These are phyloP conservation scores for Escovopsis weberi DNA, from an alignment of 2,329 filamentous ascomycete species.

Conservation along the genomic window DNA sequence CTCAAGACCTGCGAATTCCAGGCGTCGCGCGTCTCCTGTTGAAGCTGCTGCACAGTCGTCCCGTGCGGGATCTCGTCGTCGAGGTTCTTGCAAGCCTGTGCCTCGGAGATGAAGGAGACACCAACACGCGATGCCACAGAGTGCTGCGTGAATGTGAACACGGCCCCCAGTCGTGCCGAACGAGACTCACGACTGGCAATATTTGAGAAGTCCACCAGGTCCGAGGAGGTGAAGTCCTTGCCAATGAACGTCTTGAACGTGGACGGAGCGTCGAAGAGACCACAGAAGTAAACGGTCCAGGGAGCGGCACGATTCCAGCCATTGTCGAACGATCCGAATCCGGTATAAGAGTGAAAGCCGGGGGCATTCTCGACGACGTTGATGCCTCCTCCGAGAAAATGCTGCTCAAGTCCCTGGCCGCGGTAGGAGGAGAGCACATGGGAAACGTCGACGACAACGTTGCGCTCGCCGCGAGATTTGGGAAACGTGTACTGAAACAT, in stretches of 20 bases:
- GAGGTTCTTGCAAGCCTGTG: slow-evolving; percentile 44
- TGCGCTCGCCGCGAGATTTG: background rate
- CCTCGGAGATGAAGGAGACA: slow-evolving; percentile 50
- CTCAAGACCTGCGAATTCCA: slow-evolving; percentile 51
- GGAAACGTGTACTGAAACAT: slow-evolving; percentile 49
- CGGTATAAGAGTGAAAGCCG: slow-evolving; percentile 34
- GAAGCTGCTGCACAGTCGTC: slow-evolving; percentile 28
- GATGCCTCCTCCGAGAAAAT: slow-evolving; percentile 46
- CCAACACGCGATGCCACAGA: slow-evolving; percentile 44
- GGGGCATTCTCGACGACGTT: slow-evolving; percentile 27
- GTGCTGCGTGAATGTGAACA: slow-evolving; percentile 38
- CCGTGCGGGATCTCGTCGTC: slow-evolving; percentile 38
- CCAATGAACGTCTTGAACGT: slow-evolving; percentile 30
- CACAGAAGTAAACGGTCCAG: slow-evolving; percentile 51
- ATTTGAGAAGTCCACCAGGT: slow-evolving; percentile 18
- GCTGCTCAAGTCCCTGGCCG: slow-evolving; percentile 45
- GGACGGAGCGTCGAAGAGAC: slow-evolving; percentile 36
- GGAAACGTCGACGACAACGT: slow-evolving; percentile 44
- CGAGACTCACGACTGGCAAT: slow-evolving; percentile 18
- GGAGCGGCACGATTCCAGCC: slow-evolving; percentile 49
- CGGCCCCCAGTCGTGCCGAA: slow-evolving; percentile 28
- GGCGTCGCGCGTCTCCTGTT: slow-evolving; percentile 29
- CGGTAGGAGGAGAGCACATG: slow-evolving; percentile 50
- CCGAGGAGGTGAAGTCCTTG: slow-evolving; percentile 15
- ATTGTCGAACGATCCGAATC: slow-evolving; percentile 48